Evolutionary conservation across 2,329 filamentous ascomycete genomes (phyloP).

Genomic region (Bipolaris bicolor): DNA sequence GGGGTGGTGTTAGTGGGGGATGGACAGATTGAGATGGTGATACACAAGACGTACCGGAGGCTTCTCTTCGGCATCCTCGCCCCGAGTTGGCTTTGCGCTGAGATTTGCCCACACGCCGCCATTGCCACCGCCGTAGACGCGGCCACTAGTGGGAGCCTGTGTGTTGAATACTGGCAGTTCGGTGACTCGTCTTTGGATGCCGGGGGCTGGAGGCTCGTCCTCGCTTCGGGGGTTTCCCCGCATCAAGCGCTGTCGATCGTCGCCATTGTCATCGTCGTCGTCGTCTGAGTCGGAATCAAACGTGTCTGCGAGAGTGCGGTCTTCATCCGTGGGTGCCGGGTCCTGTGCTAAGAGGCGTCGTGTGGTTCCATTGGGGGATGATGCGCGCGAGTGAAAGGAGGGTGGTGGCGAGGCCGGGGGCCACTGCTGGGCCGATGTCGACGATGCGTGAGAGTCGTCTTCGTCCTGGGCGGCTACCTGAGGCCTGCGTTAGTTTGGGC

Average conservation of each 20-base stretch:
- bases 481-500: conserved; percentile 23
- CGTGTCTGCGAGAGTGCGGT: conserved; percentile 86
- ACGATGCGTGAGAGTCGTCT: conserved; percentile 43
- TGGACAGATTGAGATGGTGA: not conserved
- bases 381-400: conserved; percentile 85
- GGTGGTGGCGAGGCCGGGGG: conserved; percentile 63
- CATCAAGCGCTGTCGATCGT: conserved; percentile 87
- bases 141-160: conserved; percentile 49
- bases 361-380: conserved; percentile 63
- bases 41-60: conserved; percentile 76
- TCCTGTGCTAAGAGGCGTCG: conserved; percentile 61
- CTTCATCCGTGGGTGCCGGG: conserved; percentile 63
- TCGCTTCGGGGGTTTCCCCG: conserved; percentile 61
- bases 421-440: conserved; percentile 38
- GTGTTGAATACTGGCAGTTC: conserved; percentile 59
- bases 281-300: conserved; percentile 79
- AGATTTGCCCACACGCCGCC: conserved; percentile 98
- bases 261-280: conserved; percentile 61
- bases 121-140: conserved; percentile 75
- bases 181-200: conserved; percentile 57
- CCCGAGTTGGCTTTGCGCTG: conserved; percentile 84
- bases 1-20: conserved; percentile 44
- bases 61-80: conserved; percentile 83
- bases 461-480: conserved; percentile 55
- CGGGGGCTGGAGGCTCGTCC: conserved; percentile 38